A percentile compares a stretch with the other conserved stretches of the same genome.
These are phyloP conservation scores for Pythium monospermum DNA, from an alignment of 352 stramenopile species.

Conservation along the genomic window DNA sequence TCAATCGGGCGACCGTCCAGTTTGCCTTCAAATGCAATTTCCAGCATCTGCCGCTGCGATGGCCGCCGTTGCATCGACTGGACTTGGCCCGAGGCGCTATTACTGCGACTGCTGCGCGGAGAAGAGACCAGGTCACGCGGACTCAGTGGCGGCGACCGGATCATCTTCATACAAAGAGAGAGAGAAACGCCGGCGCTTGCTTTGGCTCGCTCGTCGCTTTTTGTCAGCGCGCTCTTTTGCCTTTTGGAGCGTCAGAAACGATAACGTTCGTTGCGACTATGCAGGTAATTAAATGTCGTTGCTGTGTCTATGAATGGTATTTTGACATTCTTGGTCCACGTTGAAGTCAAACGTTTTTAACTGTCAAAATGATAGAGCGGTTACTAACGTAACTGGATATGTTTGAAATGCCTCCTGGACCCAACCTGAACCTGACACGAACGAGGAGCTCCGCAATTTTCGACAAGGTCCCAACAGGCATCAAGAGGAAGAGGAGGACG, in stretches of 20 bases:
- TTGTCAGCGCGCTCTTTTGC: slow-evolving; percentile 6
- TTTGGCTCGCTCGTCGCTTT: slow-evolving; percentile 2
- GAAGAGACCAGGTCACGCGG: slow-evolving; percentile 8
- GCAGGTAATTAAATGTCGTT: not conserved
- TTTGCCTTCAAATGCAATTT: slow-evolving; percentile 37
- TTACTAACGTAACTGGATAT: no score
- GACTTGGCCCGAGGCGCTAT: not conserved
- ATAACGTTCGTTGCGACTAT: slow-evolving; percentile 6
- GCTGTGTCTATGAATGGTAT: not conserved
- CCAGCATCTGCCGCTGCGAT: slow-evolving; percentile 30
- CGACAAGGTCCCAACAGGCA: no score
- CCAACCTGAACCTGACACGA: not conserved
- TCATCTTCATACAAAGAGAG: no score
- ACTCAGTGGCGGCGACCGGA: slow-evolving; percentile 11
- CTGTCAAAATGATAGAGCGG: no score
- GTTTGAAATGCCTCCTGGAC: no score
- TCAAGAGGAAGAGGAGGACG: no score
- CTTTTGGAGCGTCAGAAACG: slow-evolving; percentile 15
- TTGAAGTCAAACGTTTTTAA: no score
- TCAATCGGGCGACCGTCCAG: not conserved
- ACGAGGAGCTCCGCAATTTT: not conserved
- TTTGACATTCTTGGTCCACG: no score
- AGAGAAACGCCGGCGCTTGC: no score
- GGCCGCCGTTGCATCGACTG: slow-evolving; percentile 8
- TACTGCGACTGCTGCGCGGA: no score